Conservation (phyloP, 2,329 filamentous ascomycete genomes). For the Penicillium sp. region DNA sequence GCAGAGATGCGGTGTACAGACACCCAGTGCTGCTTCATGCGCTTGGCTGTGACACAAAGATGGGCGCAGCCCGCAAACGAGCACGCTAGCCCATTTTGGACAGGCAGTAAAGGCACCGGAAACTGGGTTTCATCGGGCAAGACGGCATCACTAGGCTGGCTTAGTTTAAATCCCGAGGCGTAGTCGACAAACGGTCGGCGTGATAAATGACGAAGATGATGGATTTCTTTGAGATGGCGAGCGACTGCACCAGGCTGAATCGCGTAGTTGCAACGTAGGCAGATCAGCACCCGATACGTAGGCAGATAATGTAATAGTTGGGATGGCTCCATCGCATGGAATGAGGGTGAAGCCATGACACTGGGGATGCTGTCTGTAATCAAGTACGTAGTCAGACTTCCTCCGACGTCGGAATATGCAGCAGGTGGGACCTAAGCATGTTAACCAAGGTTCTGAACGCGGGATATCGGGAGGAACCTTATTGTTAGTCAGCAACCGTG, state of each 20-base stretch:
- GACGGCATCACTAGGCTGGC: slow-evolving; percentile 16
- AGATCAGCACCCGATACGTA: not conserved
- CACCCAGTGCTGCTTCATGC: slow-evolving; percentile 29
- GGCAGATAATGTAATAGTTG: slow-evolving; percentile 14
- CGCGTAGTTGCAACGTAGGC: slow-evolving; percentile 18
- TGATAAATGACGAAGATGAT: slow-evolving; percentile 13
- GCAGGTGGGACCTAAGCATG: too few species aligned
- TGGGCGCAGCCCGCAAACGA: slow-evolving; percentile 17
- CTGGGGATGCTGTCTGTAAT: too few species aligned
- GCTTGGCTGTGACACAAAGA: slow-evolving; percentile 26
- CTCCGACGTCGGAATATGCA: too few species aligned
- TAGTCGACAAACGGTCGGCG: slow-evolving; percentile 8
- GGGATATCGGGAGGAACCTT: too few species aligned
- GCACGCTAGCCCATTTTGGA: slow-evolving; percentile 22
- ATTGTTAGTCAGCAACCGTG: too few species aligned
- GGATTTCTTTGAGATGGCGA: slow-evolving; percentile 28
- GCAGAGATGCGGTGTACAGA: slow-evolving; percentile 14
- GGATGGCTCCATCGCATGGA: not conserved
- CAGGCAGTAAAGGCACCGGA: slow-evolving; percentile 22
- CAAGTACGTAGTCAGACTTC: too few species aligned
- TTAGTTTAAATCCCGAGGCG: slow-evolving; percentile 13
- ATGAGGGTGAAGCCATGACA: not conserved
- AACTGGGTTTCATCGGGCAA: slow-evolving; percentile 16
- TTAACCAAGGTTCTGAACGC: too few species aligned
- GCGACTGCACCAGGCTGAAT: slow-evolving; percentile 20